Conservation (phyloP, 805 yeast species). For the Cephaloascus albidus region DNA sequence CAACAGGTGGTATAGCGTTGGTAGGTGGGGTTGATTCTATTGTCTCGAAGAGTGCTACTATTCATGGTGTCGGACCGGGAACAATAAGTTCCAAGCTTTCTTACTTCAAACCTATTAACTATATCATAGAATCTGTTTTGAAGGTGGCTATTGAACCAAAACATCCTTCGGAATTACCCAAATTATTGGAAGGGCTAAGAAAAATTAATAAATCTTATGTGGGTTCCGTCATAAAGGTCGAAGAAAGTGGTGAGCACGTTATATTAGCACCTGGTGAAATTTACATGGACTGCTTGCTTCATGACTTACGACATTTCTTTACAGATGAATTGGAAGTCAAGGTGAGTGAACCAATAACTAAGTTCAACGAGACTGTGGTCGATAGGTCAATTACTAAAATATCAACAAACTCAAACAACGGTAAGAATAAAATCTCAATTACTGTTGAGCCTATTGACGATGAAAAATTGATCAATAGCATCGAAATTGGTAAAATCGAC, state of each 20-base stretch:
- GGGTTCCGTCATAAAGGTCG: slow-evolving; percentile 61
- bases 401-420: slow-evolving; percentile 48
- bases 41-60: slow-evolving; percentile 53
- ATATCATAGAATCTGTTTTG: slow-evolving; percentile 48
- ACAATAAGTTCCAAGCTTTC: slow-evolving; percentile 6
- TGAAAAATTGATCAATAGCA: slow-evolving; percentile 37
- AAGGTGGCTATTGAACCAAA: slow-evolving; percentile 80
- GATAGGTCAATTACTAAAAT: slow-evolving; percentile 62
- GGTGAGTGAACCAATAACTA: slow-evolving; percentile 77
- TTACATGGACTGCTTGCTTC: slow-evolving; percentile 73
- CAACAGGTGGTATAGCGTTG: slow-evolving; percentile 62
- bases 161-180: slow-evolving; percentile 70
- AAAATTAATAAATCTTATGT: slow-evolving; percentile 54
- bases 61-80: slow-evolving; percentile 19
- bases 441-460: slow-evolving; percentile 68
- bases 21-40: slow-evolving; percentile 53
- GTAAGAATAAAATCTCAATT: slow-evolving; percentile 50
- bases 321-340: slow-evolving; percentile 58
- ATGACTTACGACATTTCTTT: slow-evolving; percentile 60
- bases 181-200: slow-evolving; percentile 60
- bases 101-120: slow-evolving; percentile 31
- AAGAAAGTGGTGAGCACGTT: slow-evolving; percentile 83
- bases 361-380: slow-evolving; percentile 68
- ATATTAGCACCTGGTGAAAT: slow-evolving; percentile 81
- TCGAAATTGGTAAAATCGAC: slow-evolving; percentile 38